These are phyloP conservation scores for Ceratobasidium theobromae DNA, from an alignment of 1,284 basidiomycete species.

Conservation along the genomic window DNA sequence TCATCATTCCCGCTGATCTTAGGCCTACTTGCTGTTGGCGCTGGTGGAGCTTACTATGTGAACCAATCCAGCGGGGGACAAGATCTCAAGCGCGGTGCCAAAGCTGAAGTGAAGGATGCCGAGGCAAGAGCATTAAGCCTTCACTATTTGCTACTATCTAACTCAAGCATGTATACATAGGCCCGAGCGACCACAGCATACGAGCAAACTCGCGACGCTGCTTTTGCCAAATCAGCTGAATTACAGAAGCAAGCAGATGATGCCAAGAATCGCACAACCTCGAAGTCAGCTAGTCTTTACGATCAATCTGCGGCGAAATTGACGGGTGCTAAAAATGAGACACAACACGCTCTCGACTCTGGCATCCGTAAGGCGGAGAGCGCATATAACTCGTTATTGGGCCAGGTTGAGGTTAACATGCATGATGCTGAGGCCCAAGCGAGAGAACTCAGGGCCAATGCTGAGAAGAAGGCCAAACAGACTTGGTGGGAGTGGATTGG, in stretches of 20 bases:
- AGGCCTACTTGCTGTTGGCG: conserved; percentile 30
- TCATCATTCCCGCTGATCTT: conserved; percentile 28
- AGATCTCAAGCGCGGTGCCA: conserved; percentile 25
- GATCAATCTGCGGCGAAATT: conserved; percentile 26
- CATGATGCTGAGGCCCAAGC: conserved; percentile 21
- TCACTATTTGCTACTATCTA: too few species aligned
- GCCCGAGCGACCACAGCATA: conserved; percentile 24
- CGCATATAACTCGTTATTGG: conserved; percentile 23
- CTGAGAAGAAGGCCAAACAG: conserved; percentile 30
- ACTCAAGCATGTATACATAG: too few species aligned
- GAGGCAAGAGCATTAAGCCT: too few species aligned
- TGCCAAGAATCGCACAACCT: conserved; percentile 11
- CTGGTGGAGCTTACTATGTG: conserved; percentile 29
- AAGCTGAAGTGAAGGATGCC: conserved; percentile 18
- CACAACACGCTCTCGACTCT: background rate
- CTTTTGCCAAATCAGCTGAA: conserved; percentile 5
- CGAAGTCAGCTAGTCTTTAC: conserved; percentile 7
- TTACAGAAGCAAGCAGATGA: background rate
- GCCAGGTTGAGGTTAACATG: conserved; percentile 13
- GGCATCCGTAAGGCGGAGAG: conserved; percentile 2
- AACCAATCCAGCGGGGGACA: conserved; percentile 29
- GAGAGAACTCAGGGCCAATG: conserved; percentile 16
- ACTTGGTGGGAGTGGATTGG: conserved; percentile 35
- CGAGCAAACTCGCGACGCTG: conserved; percentile 8
- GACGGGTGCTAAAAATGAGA: conserved; percentile 20